Evolutionary conservation across 2,329 filamentous ascomycete species (phyloP).

Genomic region (Zalaria obscura): DNA sequence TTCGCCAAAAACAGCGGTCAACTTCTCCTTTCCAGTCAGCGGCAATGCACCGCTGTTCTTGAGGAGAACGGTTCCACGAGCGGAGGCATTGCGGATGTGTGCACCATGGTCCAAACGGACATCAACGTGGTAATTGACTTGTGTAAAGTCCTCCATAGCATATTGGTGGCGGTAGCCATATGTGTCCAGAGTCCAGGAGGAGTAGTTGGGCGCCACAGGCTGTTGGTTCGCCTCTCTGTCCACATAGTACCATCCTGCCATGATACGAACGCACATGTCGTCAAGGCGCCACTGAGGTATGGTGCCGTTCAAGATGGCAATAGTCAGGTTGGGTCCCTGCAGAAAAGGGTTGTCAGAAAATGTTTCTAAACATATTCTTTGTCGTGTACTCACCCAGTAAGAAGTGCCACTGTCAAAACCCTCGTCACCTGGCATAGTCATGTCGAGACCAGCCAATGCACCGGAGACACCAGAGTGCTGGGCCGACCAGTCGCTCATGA

Average conservation of each 20-base stretch:
- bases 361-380: neutral
- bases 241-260: slow-evolving; percentile 52
- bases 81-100: slow-evolving; percentile 62
- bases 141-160: slow-evolving; percentile 45
- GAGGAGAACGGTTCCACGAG: slow-evolving; percentile 72
- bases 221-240: slow-evolving; percentile 37
- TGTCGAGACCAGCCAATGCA: slow-evolving; percentile 63
- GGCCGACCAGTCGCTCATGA: slow-evolving; percentile 59
- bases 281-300: slow-evolving; percentile 74
- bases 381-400: slow-evolving; percentile 42
- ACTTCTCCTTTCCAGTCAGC: slow-evolving; percentile 58
- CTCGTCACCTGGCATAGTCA: slow-evolving; percentile 82
- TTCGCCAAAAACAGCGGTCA: slow-evolving; percentile 64
- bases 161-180: slow-evolving; percentile 54
- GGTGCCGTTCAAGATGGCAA: slow-evolving; percentile 79
- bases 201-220: slow-evolving; percentile 57
- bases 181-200: slow-evolving; percentile 71
- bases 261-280: slow-evolving; percentile 79
- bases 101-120: slow-evolving; percentile 62
- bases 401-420: slow-evolving; percentile 56
- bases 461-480: slow-evolving; percentile 55
- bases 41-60: slow-evolving; percentile 74
- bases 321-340: slow-evolving; percentile 64
- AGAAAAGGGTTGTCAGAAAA: neutral
- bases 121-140: slow-evolving; percentile 68